A percentile compares a stretch with the other conserved stretches of the same genome.
Evolutionary conservation across 129 eudicot genomes (phyloP).

Genomic region (Pittosporum tobira): DNA sequence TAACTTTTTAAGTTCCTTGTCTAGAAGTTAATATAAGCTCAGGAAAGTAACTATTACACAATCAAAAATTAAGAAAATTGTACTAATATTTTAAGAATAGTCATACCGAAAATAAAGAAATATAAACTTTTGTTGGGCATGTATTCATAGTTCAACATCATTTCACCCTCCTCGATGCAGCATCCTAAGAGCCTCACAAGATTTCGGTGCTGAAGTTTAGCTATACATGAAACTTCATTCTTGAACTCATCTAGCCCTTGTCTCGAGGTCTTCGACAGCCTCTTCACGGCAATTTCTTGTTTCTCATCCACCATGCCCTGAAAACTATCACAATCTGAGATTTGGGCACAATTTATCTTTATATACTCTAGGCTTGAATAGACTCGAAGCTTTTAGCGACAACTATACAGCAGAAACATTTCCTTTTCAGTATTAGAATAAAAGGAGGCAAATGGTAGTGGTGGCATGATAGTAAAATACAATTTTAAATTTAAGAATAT

Average conservation of each 20-base stretch:
- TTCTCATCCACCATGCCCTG: conserved; percentile 6
- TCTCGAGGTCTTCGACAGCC: conserved; percentile 10
- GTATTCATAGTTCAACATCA: conserved; percentile 10
- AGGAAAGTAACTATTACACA: too few species aligned
- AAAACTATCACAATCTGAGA: not conserved
- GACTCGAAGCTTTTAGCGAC: too few species aligned
- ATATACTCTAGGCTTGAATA: too few species aligned
- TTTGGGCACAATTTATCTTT: too few species aligned
- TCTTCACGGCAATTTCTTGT: conserved; percentile 4
- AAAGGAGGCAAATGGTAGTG: too few species aligned
- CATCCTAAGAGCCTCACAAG: conserved; percentile 24
- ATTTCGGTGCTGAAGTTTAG: conserved; percentile 26
- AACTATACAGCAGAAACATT: too few species aligned
- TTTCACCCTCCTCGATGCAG: conserved; percentile 23
- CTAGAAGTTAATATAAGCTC: not conserved
- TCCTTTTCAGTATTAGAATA: too few species aligned
- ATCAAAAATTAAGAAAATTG: not conserved
- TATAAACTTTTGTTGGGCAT: conserved; percentile 11
- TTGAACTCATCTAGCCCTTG: conserved; percentile 13
- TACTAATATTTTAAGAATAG: not conserved
- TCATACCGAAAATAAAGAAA: conserved; percentile 3
- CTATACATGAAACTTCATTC: conserved; percentile 12
- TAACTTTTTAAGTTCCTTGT: not conserved
- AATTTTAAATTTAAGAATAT: too few species aligned
- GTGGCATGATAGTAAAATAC: too few species aligned